phyloP scores from a whole-genome alignment of 148 eudicot species.

The Cornus florida region DNA sequence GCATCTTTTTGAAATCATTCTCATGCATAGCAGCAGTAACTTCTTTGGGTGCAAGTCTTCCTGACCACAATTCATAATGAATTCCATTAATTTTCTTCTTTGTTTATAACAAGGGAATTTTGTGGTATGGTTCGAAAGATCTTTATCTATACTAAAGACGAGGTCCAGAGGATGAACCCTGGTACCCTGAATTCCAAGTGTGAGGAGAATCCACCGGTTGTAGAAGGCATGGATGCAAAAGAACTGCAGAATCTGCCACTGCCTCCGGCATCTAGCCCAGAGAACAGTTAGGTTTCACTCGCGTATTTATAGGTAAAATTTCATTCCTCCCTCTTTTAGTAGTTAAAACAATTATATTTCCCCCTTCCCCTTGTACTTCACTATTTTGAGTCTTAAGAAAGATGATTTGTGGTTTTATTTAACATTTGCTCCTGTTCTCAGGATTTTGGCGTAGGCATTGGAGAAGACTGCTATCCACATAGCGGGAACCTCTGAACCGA shows the following conservation, averaged over 20 bases:
- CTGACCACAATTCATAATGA: neutral
- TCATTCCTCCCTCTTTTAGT: neutral
- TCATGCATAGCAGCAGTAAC: neutral
- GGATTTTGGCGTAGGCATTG: neutral
- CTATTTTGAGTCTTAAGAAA: too few species aligned
- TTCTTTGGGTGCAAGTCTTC: neutral
- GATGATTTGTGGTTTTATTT: neutral
- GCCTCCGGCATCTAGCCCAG: constrained; percentile 41
- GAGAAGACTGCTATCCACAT: neutral
- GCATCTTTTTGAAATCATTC: neutral
- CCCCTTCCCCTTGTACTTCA: neutral
- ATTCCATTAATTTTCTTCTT: neutral
- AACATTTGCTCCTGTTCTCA: neutral
- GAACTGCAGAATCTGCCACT: constrained; percentile 42
- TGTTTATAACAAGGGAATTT: constrained; percentile 68
- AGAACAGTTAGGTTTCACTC: constrained; percentile 29
- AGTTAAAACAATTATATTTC: neutral
- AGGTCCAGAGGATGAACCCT: constrained; percentile 85
- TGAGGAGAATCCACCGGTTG: constrained; percentile 49
- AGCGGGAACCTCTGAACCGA: neutral
- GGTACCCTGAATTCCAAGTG: constrained; percentile 47
- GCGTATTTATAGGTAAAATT: constrained; percentile 33
- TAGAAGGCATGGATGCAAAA: constrained; percentile 56
- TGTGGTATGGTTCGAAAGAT: constrained; percentile 90
- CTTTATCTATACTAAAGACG: constrained; percentile 84